These are phyloP conservation scores for Jackrogersella multiformis DNA, from an alignment of 495 filamentous ascomycete species.

Conservation along the genomic window DNA sequence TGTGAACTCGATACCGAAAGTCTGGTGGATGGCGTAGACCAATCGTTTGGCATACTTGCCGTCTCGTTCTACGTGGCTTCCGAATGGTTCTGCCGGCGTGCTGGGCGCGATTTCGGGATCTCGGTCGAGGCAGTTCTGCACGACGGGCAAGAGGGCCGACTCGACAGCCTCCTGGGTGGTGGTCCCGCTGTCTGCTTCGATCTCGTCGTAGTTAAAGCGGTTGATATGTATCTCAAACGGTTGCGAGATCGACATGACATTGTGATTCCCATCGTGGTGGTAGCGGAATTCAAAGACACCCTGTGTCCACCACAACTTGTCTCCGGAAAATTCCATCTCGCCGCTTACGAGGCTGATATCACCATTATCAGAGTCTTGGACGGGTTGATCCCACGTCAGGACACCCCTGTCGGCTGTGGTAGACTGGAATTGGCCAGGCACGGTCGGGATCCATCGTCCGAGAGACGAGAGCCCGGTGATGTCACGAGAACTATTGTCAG, in stretches of 20 bases:
- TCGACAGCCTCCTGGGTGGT: slow-evolving; percentile 66
- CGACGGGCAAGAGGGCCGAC: slow-evolving; percentile 77
- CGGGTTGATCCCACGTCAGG: slow-evolving; percentile 67
- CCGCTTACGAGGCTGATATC: slow-evolving; percentile 67
- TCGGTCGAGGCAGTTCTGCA: slow-evolving; percentile 90
- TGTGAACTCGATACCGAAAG: slow-evolving; percentile 97
- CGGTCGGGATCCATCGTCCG: slow-evolving; percentile 89
- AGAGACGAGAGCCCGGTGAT: slow-evolving; percentile 83
- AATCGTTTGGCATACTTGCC: slow-evolving; percentile 88
- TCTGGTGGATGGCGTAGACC: slow-evolving; percentile 93
- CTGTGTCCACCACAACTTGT: slow-evolving; percentile 97
- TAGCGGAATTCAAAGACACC: slow-evolving; percentile 97
- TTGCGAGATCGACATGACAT: slow-evolving; percentile 94
- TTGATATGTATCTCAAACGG: slow-evolving; percentile 90
- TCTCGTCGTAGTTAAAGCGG: slow-evolving; percentile 75
- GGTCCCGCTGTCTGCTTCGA: slow-evolving; percentile 51
- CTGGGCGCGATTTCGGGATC: slow-evolving; percentile 91
- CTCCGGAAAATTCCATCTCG: slow-evolving; percentile 87
- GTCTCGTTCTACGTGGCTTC: slow-evolving; percentile 81
- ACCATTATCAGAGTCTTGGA: slow-evolving; percentile 60
- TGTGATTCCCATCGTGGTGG: slow-evolving; percentile 93
- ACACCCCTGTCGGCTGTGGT: slow-evolving; percentile 81
- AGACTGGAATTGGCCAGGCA: slow-evolving; percentile 78
- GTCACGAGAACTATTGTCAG: slow-evolving; percentile 88
- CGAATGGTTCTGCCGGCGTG: slow-evolving; percentile 82